phyloP scores from a whole-genome alignment of 805 yeast species.

The Ogataea methanolica region DNA sequence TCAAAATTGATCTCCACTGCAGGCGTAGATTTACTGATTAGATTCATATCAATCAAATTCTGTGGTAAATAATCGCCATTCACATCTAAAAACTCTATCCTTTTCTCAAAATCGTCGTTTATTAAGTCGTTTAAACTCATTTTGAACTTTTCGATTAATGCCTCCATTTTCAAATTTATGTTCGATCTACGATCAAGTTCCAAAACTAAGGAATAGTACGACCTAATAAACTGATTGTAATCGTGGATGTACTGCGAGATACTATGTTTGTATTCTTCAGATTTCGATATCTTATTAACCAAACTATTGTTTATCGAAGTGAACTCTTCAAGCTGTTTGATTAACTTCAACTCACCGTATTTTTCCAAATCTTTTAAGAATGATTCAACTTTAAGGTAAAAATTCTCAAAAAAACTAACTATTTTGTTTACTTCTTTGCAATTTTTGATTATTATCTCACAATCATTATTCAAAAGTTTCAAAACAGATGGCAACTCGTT shows the following conservation, averaged over 20 bases:
- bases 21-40: slow-evolving; percentile 22
- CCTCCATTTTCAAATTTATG: slow-evolving; percentile 36
- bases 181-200: slow-evolving; percentile 50
- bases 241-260: slow-evolving; percentile 34
- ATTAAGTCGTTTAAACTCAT: slow-evolving; percentile 34
- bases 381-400: slow-evolving; percentile 13
- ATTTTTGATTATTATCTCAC: slow-evolving; percentile 24
- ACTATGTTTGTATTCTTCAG: slow-evolving; percentile 11
- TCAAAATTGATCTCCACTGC: slow-evolving; percentile 17
- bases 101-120: slow-evolving; percentile 37
- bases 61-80: slow-evolving; percentile 56
- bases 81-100: slow-evolving; percentile 39
- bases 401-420: slow-evolving; percentile 17
- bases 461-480: slow-evolving; percentile 38
- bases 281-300: slow-evolving; percentile 6
- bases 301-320: slow-evolving; percentile 8
- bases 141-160: slow-evolving; percentile 38
- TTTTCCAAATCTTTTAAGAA: slow-evolving; percentile 21
- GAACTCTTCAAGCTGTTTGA: slow-evolving; percentile 16
- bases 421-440: slow-evolving; percentile 24
- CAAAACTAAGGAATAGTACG: slow-evolving; percentile 47
- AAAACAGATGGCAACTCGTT: slow-evolving; percentile 55
- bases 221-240: slow-evolving; percentile 43
- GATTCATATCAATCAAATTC: slow-evolving; percentile 22
- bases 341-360: slow-evolving; percentile 27